Percentiles rank a stretch among this genome's conserved stretches.
These are phyloP conservation scores for Aureobasidium sp. DNA, from an alignment of 2,329 filamentous ascomycete species.

Conservation along the genomic window DNA sequence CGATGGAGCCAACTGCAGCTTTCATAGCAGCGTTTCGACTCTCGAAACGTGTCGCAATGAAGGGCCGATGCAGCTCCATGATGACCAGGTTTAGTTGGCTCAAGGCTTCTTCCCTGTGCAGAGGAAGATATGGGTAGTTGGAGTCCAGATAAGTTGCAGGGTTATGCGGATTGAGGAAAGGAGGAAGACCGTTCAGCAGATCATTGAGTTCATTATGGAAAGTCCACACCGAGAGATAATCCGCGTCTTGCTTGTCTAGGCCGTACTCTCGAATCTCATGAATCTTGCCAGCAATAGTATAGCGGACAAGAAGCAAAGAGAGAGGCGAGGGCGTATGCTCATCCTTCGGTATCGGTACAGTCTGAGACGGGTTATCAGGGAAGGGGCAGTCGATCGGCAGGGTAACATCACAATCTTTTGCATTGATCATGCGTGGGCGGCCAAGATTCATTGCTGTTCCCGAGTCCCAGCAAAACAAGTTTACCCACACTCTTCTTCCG, in stretches of 20 bases:
- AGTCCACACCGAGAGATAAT: not conserved
- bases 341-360: not conserved
- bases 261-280: not conserved
- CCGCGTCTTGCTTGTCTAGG: not conserved
- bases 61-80: not conserved
- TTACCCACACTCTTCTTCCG: not conserved
- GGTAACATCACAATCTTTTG: not conserved
- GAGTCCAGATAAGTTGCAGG: not conserved
- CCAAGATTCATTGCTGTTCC: not conserved
- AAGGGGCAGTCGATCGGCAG: not conserved
- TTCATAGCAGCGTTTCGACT: not conserved
- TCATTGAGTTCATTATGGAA: not conserved
- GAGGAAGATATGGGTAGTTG: not conserved
- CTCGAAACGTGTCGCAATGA: not conserved
- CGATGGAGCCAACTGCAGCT: not conserved
- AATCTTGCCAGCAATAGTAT: not conserved
- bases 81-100: not conserved
- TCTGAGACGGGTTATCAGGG: not conserved
- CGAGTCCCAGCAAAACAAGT: not conserved
- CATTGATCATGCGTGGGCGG: not conserved
- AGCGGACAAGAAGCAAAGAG: not conserved
- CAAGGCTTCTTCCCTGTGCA: not conserved
- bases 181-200: not conserved
- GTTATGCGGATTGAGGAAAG: not conserved
- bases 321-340: not conserved